phyloP scores from a whole-genome alignment of 2,329 filamentous ascomycete species.

The Parastagonospora avenae region DNA sequence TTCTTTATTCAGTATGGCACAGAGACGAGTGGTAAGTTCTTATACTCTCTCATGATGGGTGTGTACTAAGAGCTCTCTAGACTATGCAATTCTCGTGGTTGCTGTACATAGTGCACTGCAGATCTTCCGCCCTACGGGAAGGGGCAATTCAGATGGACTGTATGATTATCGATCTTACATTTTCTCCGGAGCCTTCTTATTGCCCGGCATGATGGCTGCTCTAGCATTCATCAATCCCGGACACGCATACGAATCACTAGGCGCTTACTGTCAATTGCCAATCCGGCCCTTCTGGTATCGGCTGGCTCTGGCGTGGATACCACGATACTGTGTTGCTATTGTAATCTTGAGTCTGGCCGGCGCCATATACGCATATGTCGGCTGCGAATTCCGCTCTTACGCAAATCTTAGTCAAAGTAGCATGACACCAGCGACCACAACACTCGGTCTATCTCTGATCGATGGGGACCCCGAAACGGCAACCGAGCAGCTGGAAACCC shows the following conservation, averaged over 20 bases:
- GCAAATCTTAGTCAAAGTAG: conserved; percentile 22
- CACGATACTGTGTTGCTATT: conserved; percentile 71
- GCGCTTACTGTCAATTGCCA: conserved; percentile 73
- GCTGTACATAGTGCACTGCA: conserved; percentile 74
- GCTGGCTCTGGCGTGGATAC: conserved; percentile 72
- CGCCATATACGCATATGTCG: conserved; percentile 73
- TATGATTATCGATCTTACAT: conserved; percentile 69
- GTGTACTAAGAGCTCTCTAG: conserved; percentile 38
- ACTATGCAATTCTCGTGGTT: conserved; percentile 74
- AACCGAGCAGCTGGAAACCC: neutral
- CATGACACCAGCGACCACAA: conserved; percentile 14
- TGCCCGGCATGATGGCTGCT: conserved; percentile 65
- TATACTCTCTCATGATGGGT: neutral
- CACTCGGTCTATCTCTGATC: conserved; percentile 1
- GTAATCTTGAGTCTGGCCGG: conserved; percentile 69
- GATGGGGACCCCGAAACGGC: conserved; percentile 3
- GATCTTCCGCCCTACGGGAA: conserved; percentile 64
- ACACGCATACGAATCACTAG: conserved; percentile 64
- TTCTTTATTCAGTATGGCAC: conserved; percentile 71
- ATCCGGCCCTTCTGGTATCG: conserved; percentile 71
- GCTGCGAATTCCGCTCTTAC: conserved; percentile 47
- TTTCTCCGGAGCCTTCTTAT: conserved; percentile 61
- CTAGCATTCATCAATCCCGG: conserved; percentile 66
- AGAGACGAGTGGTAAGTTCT: conserved; percentile 62
- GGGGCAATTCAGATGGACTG: conserved; percentile 63